Evolutionary conservation across 257 asterid species (phyloP), one percentile per base, ranked within the genome.

Genomic region (Jaltomata sinuosa): DNA sequence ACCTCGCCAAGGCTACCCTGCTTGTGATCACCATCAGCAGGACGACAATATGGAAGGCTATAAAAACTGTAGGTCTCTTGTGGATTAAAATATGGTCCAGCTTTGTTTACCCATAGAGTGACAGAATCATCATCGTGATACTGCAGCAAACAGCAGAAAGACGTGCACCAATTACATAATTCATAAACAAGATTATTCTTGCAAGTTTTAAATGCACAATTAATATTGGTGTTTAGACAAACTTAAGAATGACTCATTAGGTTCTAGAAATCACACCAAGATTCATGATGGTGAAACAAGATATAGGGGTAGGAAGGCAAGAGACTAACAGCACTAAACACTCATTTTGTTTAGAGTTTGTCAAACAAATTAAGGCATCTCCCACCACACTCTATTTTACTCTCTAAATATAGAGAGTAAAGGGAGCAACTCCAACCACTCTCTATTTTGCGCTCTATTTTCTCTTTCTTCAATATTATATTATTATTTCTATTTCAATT

Each of bases 21-120:
- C 84, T 91, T 91, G 81, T 91, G 94, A 86, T 90, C 79, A 53
- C 89, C 87, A 25, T 87, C 87, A 21, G 88, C 91, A 80, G 91
- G 85, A 16, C 85, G 93, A 87, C 95, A 93, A 87, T 89, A 94
- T 10, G 97, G 94, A 77, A 94, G 97, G 88, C 82, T 89, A 84
- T 92, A 94, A 85, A 89, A 94, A 85, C 91, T 92, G 88, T 94
- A 92, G 84, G 97, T 91, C 86, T 94, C 97, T 88, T 94, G 97
- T 31, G 97, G 97, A 82, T 94, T 94, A 84, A 84, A 88, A 84
- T 91, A 94, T 10, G 97, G 94, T 19, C 90, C 97, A 88, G 88
- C 95, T 91, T 90, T 90, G 89, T 91, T 94, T 55, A 91, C 93
- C 97, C 97, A 94, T 81, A 94, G 52, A 15, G 89, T 91, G 80